Evolutionary conservation across 2,329 filamentous ascomycete species (phyloP).

Genomic region (Cyphellophora europaea): DNA sequence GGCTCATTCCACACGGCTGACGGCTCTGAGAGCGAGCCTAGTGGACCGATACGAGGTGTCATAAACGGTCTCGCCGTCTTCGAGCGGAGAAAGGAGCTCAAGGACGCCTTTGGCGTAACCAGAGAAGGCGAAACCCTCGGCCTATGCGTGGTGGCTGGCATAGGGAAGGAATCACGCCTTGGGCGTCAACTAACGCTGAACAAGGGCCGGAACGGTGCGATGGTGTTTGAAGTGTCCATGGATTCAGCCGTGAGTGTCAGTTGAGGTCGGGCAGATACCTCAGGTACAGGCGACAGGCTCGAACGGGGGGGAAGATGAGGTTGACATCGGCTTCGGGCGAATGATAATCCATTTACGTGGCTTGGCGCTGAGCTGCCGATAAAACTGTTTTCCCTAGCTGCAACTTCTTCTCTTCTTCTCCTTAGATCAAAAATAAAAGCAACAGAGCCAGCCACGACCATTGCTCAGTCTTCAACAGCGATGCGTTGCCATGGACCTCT

Average conservation of each 20-base stretch:
- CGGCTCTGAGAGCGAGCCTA: neutral
- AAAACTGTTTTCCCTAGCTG: too few species aligned
- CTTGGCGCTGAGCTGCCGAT: too few species aligned
- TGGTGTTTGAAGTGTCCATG: conserved; percentile 72
- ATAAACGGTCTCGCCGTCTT: conserved; percentile 84
- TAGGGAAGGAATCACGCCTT: conserved; percentile 77
- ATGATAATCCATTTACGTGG: too few species aligned
- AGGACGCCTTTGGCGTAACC: conserved; percentile 28
- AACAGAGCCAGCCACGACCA: conserved; percentile 54
- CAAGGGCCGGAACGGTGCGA: conserved; percentile 68
- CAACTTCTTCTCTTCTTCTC: conserved; percentile 14
- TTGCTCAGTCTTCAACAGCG: conserved; percentile 51
- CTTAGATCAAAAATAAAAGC: conserved; percentile 20
- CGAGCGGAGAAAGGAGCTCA: conserved; percentile 69
- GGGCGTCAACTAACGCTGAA: conserved; percentile 49
- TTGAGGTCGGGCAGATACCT: conserved; percentile 1
- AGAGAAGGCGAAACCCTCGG: conserved; percentile 44
- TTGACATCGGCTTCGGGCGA: too few species aligned
- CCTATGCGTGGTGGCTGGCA: conserved; percentile 73
- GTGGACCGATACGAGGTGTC: conserved; percentile 45
- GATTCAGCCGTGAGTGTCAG: neutral
- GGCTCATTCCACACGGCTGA: conserved; percentile 2
- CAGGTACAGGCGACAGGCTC: neutral
- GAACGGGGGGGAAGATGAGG: too few species aligned
- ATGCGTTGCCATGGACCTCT: conserved; percentile 55